Percentiles rank a stretch among this genome's conserved stretches.
phyloP scores from a whole-genome alignment of 176 grass and related monocot genomes.

The Saccharum spontaneum region DNA sequence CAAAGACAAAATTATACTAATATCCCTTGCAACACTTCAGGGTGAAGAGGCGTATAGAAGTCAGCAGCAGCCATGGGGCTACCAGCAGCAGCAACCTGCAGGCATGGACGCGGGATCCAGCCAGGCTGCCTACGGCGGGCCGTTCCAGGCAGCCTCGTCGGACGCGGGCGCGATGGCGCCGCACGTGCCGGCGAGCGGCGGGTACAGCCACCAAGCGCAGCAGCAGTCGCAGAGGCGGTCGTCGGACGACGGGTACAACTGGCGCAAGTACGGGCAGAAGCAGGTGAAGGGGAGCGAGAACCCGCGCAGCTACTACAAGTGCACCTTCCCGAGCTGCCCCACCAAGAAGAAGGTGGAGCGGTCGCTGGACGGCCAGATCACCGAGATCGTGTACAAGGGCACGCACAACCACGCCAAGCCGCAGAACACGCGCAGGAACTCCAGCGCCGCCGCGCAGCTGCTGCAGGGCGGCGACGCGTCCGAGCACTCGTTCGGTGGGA shows the following conservation, averaged over 20 bases:
- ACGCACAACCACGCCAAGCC: conserved; percentile 90
- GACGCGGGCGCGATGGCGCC: conserved; percentile 9
- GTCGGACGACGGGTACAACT: conserved; percentile 94
- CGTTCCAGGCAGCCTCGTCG: conserved; percentile 46
- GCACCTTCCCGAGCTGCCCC: conserved; percentile 80
- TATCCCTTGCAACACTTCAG: conserved; percentile 30
- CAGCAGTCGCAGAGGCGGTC: conserved; percentile 46
- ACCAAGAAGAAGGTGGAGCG: conserved; percentile 99
- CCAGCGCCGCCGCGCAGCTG: conserved; percentile 17
- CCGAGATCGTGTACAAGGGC: conserved; percentile 96
- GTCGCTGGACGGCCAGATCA: conserved; percentile 89
- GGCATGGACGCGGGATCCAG: conserved; percentile 44
- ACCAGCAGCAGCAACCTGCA: conserved; percentile 35
- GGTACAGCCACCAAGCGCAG: conserved; percentile 35
- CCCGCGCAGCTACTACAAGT: conserved; percentile 99
- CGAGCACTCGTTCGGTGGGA: conserved; percentile 61
- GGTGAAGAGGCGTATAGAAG: conserved; percentile 35
- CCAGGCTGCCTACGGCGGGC: conserved; percentile 27
- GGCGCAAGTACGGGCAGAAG: conserved; percentile 99
- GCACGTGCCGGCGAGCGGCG: conserved; percentile 17
- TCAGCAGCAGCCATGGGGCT: conserved; percentile 49
- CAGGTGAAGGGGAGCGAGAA: conserved; percentile 98
- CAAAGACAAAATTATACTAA: not conserved
- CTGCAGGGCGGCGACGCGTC: conserved; percentile 50
- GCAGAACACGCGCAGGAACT: conserved; percentile 59